phyloP scores from a whole-genome alignment of 2,329 filamentous ascomycete species.

The Diaporthe ampelina region DNA sequence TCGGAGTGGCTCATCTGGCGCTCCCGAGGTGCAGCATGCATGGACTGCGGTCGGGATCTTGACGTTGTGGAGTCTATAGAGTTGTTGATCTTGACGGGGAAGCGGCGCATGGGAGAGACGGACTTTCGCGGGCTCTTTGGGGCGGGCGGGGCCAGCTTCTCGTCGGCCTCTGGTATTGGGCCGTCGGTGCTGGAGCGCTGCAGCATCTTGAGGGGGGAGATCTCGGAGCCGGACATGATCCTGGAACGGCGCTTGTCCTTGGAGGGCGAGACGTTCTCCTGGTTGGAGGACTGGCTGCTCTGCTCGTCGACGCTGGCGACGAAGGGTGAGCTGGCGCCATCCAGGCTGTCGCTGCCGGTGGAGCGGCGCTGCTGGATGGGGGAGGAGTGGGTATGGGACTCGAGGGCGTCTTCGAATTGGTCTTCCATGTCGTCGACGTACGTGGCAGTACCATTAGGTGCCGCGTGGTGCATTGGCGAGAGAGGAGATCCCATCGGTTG shows the following conservation, averaged over 20 bases:
- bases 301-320: conserved; percentile 52
- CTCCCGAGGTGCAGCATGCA: conserved; percentile 40
- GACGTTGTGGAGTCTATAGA: conserved; percentile 44
- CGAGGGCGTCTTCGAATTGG: conserved; percentile 35
- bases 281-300: conserved; percentile 48
- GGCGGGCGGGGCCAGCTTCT: conserved; percentile 50
- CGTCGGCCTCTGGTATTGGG: conserved; percentile 46
- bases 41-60: conserved; percentile 39
- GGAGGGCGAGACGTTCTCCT: conserved; percentile 63
- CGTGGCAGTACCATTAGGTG: conserved; percentile 26
- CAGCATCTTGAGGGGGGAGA: conserved; percentile 71
- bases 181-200: conserved; percentile 49
- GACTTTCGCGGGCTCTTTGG: conserved; percentile 62
- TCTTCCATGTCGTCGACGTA: conserved; percentile 34
- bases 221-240: conserved; percentile 69
- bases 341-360: conserved; percentile 42
- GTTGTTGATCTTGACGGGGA: conserved; percentile 72
- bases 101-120: conserved; percentile 67
- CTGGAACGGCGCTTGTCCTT: conserved; percentile 65
- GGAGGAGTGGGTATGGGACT: conserved; percentile 42
- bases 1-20: conserved; percentile 37
- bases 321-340: conserved; percentile 51
- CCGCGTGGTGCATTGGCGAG: conserved; percentile 40
- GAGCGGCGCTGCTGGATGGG: conserved; percentile 36
- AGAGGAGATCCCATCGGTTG: conserved; percentile 34